Conservation (phyloP, 805 yeast species). For the Aciculoconidium aculeatum region DNA sequence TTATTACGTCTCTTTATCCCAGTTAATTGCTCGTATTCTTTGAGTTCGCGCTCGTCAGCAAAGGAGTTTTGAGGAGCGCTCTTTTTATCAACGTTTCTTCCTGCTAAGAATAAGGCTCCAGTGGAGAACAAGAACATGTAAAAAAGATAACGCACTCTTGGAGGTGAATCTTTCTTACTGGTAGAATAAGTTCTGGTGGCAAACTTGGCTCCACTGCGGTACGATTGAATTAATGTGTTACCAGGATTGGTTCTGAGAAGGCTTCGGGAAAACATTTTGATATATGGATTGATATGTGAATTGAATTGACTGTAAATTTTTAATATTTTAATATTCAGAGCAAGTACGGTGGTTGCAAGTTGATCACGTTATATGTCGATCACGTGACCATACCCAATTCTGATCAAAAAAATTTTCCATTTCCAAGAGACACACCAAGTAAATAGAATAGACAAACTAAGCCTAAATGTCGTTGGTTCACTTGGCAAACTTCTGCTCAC, state of each 20-base stretch:
- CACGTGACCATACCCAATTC: conserved; percentile 1
- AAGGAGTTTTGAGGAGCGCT: conserved; percentile 32
- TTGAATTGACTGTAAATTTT: no score
- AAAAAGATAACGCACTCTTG: conserved; percentile 31
- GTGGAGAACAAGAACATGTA: conserved; percentile 30
- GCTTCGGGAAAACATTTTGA: no score
- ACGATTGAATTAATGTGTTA: no score
- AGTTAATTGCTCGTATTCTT: conserved; percentile 41
- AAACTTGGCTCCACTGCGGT: no score
- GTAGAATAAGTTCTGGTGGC: conserved; percentile 6
- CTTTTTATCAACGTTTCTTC: conserved; percentile 25
- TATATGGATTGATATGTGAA: no score
- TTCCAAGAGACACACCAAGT: no score
- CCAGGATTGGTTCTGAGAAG: no score
- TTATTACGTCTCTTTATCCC: conserved; percentile 48
- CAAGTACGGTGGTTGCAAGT: no score
- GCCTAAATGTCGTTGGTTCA: conserved; percentile 78
- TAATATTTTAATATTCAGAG: no score
- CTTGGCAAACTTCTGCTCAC: conserved; percentile 80
- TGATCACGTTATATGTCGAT: no score
- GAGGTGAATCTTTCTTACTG: conserved; percentile 10
- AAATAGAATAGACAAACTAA: background rate
- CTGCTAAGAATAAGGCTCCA: conserved; percentile 26
- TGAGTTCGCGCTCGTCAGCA: conserved; percentile 42
- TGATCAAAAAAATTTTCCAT: background rate